A percentile compares a stretch with the other conserved stretches of the same genome.
Conservation (phyloP, 768 basidiomycete genomes). For the Hemileccinum rubropunctum region DNA sequence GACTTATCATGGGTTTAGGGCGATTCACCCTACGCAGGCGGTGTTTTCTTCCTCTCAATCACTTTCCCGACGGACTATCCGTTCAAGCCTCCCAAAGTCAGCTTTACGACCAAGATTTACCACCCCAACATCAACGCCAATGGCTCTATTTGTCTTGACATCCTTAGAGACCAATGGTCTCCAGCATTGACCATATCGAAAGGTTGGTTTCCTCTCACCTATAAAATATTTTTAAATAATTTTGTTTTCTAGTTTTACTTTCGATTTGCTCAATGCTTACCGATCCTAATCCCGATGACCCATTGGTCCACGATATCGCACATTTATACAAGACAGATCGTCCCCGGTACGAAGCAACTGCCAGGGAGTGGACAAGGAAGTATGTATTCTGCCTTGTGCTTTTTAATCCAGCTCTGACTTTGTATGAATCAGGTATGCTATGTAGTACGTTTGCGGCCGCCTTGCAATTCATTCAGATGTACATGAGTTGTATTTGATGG, state of each 20-base stretch:
- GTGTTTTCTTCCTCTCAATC: slow-evolving; percentile 98
- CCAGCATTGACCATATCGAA: slow-evolving; percentile 99
- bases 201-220: slow-evolving; percentile 49
- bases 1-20: slow-evolving; percentile 51
- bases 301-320: slow-evolving; percentile 97
- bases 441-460: slow-evolving; percentile 41
- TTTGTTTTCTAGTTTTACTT: slow-evolving; percentile 63
- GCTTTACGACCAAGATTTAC: slow-evolving; percentile 99
- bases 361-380: slow-evolving; percentile 99
- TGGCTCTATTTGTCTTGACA: slow-evolving; percentile 98
- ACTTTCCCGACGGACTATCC: slow-evolving; percentile 97
- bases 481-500: slow-evolving; percentile 31
- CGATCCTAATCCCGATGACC: slow-evolving; percentile 99
- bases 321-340: slow-evolving; percentile 99
- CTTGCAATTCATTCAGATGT: slow-evolving; percentile 20
- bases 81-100: slow-evolving; percentile 99
- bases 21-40: slow-evolving; percentile 97
- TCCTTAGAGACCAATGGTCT: slow-evolving; percentile 98
- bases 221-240: slow-evolving; percentile 4
- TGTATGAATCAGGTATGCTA: slow-evolving; percentile 40
- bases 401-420: slow-evolving; percentile 1
- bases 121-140: slow-evolving; percentile 99
- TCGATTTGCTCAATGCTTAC: slow-evolving; percentile 99
- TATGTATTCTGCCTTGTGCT: slow-evolving; percentile 38
- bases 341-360: slow-evolving; percentile 94